A percentile compares a stretch with the other conserved stretches of the same genome.
These are phyloP conservation scores for Lepidopterella palustris DNA, from an alignment of 495 filamentous ascomycete genomes.

Conservation along the genomic window DNA sequence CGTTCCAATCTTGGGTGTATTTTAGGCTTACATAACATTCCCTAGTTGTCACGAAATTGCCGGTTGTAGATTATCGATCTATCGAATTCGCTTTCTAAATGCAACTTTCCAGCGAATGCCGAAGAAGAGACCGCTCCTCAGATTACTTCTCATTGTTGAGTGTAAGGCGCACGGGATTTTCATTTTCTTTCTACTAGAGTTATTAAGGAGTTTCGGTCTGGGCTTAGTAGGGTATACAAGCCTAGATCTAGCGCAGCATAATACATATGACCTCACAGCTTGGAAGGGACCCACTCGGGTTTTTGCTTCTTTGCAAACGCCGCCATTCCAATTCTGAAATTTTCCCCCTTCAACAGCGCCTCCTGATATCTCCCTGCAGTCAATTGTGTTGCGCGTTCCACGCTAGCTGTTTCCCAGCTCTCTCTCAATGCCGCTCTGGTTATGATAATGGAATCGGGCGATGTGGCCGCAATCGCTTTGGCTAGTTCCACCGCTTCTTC, in stretches of 20 bases:
- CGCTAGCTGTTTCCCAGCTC: constrained; percentile 15
- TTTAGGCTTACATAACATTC: neutral
- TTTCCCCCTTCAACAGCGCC: constrained; percentile 39
- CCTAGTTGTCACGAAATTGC: neutral
- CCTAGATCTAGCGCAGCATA: too few relatives aligned
- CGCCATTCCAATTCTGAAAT: constrained; percentile 36
- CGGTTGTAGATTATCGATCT: neutral
- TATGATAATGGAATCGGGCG: constrained; percentile 21
- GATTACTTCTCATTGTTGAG: too few relatives aligned
- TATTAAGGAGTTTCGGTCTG: too few relatives aligned
- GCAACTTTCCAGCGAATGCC: too few relatives aligned
- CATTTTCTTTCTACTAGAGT: too few relatives aligned
- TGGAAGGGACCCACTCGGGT: constrained; percentile 39
- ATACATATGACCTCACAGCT: too few relatives aligned
- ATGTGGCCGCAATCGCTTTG: constrained; percentile 14
- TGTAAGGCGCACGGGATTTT: too few relatives aligned
- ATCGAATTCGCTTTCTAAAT: too few relatives aligned
- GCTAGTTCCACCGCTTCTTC: constrained; percentile 15
- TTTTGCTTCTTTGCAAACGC: constrained; percentile 40
- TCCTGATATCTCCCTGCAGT: constrained; percentile 10
- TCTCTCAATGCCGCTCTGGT: constrained; percentile 13
- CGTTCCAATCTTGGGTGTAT: neutral
- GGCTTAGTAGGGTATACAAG: too few relatives aligned
- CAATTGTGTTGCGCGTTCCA: constrained; percentile 11
- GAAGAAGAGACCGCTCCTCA: too few relatives aligned